These are phyloP conservation scores for Hapsidospora chrysogenum DNA, from an alignment of 495 filamentous ascomycete genomes.

Conservation along the genomic window DNA sequence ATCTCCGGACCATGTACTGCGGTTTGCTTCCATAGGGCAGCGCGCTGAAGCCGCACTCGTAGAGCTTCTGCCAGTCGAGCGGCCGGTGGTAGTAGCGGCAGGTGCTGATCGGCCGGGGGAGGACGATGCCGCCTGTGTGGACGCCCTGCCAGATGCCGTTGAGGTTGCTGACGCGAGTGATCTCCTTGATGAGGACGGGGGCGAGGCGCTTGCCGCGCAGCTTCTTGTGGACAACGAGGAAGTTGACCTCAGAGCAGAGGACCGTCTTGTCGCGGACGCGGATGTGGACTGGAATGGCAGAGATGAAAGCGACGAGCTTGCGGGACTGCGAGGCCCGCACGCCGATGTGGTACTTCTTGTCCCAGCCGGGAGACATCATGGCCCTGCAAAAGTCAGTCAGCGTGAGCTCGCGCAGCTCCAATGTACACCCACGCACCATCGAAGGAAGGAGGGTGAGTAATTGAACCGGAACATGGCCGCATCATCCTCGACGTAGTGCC, in stretches of 20 bases:
- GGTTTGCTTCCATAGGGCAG: conserved; percentile 69
- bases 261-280: conserved; percentile 62
- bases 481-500: conserved; percentile 93
- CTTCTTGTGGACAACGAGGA: conserved; percentile 96
- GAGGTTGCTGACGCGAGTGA: conserved; percentile 77
- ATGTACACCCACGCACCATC: conserved; percentile 53
- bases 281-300: conserved; percentile 67
- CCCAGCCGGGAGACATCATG: conserved; percentile 88
- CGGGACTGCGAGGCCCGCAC: conserved; percentile 61
- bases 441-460: conserved; percentile 74
- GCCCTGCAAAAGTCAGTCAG: conserved; percentile 41
- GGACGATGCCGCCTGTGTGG: conserved; percentile 79
- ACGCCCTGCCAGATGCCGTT: conserved; percentile 81
- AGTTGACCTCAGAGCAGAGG: conserved; percentile 84
- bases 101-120: conserved; percentile 80
- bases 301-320: conserved; percentile 88
- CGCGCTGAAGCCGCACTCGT: conserved; percentile 81
- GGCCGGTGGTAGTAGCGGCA: conserved; percentile 90
- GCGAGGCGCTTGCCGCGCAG: conserved; percentile 81
- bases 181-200: conserved; percentile 90
- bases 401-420: background rate
- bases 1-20: conserved; percentile 61
- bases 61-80: conserved; percentile 87
- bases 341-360: conserved; percentile 86
- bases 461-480: conserved; percentile 95